Conservation (phyloP, 148 eudicot species). For the Rhododendron ovatum region DNA sequence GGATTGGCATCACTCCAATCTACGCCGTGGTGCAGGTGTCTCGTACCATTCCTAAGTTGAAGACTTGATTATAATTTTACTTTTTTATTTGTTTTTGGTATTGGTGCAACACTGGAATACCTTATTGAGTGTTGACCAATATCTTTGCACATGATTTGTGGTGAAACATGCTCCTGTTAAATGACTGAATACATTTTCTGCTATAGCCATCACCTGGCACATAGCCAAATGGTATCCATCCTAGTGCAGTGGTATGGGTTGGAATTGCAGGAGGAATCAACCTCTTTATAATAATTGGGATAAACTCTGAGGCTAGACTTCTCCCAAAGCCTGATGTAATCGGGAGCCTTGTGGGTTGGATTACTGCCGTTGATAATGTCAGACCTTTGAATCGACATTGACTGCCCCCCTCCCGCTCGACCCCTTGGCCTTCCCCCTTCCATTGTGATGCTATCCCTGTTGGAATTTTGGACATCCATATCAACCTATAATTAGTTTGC, state of each 20-base stretch:
- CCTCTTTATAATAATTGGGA: neutral
- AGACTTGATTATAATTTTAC: neutral
- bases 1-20: constrained; percentile 95
- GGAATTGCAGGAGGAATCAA: neutral
- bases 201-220: neutral
- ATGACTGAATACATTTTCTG: neutral
- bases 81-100: neutral
- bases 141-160: neutral
- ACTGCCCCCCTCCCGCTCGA: neutral
- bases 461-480: neutral
- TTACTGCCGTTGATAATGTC: neutral
- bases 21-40: constrained; percentile 81
- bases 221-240: neutral
- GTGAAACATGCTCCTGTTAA: neutral
- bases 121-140: neutral
- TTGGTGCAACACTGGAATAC: neutral
- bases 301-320: neutral
- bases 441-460: neutral
- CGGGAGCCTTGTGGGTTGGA: neutral
- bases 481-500: neutral
- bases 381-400: neutral
- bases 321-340: neutral
- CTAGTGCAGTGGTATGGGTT: neutral
- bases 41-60: neutral
- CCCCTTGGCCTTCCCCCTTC: neutral